These are phyloP conservation scores for Ballota nigra DNA, from an alignment of 257 asterid genomes.

Conservation along the genomic window DNA sequence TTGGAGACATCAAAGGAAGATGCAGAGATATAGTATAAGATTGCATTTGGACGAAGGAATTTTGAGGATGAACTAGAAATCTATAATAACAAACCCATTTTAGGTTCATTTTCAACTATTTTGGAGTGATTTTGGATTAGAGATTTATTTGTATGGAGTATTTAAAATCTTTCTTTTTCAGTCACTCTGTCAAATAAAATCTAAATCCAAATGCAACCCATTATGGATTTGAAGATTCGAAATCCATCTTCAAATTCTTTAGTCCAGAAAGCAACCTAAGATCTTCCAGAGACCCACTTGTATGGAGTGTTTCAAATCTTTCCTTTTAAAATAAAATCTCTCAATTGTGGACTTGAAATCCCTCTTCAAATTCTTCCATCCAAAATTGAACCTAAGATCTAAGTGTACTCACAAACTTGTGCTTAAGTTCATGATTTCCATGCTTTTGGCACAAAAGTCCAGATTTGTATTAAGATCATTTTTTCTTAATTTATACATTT, in stretches of 20 bases:
- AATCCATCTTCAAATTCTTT: background rate
- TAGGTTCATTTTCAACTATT: background rate
- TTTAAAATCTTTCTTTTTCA: background rate
- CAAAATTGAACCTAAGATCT: background rate
- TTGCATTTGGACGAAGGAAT: background rate
- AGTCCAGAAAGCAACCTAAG: too few relatives aligned
- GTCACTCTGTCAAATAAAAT: background rate
- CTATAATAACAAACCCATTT: background rate
- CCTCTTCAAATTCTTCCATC: background rate
- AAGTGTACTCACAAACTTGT: too few relatives aligned
- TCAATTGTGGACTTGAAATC: background rate
- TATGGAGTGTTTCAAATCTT: too few relatives aligned
- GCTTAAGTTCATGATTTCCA: background rate
- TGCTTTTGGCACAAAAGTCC: background rate
- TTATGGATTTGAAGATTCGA: background rate
- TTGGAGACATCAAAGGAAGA: background rate
- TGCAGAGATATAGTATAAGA: background rate
- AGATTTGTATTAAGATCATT: background rate
- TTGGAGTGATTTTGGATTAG: background rate
- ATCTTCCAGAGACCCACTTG: too few relatives aligned
- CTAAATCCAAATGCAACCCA: background rate
- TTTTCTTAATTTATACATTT: background rate
- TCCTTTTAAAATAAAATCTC: background rate
- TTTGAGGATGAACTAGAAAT: background rate
- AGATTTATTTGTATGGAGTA: background rate